Conservation (phyloP, 352 stramenopile species). For the Globisporangium canariense region DNA sequence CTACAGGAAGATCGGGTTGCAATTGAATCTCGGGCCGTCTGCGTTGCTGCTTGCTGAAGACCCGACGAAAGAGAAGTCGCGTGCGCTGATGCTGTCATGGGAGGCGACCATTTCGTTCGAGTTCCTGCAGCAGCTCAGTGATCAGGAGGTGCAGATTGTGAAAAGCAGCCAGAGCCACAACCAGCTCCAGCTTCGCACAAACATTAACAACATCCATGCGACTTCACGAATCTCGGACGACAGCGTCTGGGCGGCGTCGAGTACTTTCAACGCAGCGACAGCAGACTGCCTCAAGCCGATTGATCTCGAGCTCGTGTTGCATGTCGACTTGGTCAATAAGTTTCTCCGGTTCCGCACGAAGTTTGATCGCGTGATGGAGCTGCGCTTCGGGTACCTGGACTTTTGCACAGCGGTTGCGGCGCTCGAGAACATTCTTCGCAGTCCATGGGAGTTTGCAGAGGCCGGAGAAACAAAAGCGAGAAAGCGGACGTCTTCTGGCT, state of each 20-base stretch:
- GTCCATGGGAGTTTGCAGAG: slow-evolving; percentile 17
- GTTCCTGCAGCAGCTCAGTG: slow-evolving; percentile 40
- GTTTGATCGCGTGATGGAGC: slow-evolving; percentile 75
- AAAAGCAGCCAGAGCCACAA: slow-evolving; percentile 26
- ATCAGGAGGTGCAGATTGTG: slow-evolving; percentile 14
- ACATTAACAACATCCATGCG: slow-evolving; percentile 67
- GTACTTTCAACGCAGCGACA: slow-evolving; percentile 30
- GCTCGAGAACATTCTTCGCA: slow-evolving; percentile 53
- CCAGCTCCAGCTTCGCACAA: slow-evolving; percentile 59
- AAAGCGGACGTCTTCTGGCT: slow-evolving; percentile 42
- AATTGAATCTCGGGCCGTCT: slow-evolving; percentile 63
- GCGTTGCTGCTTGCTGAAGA: slow-evolving; percentile 76
- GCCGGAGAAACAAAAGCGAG: slow-evolving; percentile 13
- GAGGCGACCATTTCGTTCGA: slow-evolving; percentile 61
- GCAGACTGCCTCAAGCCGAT: slow-evolving; percentile 82
- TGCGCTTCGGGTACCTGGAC: slow-evolving; percentile 84
- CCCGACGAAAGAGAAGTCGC: slow-evolving; percentile 58
- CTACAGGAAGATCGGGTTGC: slow-evolving; percentile 48
- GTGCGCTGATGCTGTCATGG: slow-evolving; percentile 81
- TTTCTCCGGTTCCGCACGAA: slow-evolving; percentile 67
- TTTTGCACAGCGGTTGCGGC: slow-evolving; percentile 65
- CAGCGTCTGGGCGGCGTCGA: slow-evolving; percentile 54
- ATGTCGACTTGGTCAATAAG: slow-evolving; percentile 56
- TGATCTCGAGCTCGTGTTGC: slow-evolving; percentile 59
- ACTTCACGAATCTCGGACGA: slow-evolving; percentile 72